A percentile compares a stretch with the other conserved stretches of the same genome.
These are phyloP conservation scores for Globisporangium rhizosaccharum DNA, from an alignment of 352 stramenopile genomes.

Conservation along the genomic window DNA sequence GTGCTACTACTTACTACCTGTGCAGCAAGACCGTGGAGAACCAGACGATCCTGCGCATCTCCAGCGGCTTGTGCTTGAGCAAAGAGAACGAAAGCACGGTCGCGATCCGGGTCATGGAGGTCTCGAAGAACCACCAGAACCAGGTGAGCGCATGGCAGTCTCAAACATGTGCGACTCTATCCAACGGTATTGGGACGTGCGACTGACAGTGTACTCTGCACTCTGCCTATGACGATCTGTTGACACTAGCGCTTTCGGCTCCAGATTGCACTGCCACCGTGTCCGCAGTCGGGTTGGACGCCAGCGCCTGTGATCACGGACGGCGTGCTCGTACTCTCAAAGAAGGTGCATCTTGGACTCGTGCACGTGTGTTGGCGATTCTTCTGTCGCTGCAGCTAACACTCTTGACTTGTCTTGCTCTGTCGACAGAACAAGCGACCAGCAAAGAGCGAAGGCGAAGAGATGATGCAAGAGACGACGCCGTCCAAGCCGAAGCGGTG, in stretches of 20 bases:
- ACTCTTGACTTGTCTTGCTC: neutral
- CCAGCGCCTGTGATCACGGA: constrained; percentile 32
- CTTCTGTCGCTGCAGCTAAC: neutral
- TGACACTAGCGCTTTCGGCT: constrained; percentile 52
- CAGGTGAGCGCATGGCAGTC: constrained; percentile 29
- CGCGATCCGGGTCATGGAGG: constrained; percentile 66
- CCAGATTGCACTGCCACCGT: constrained; percentile 42
- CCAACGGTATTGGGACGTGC: too few relatives aligned
- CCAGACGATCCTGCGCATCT: constrained; percentile 62
- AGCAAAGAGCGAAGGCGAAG: constrained; percentile 41
- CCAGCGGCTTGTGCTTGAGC: constrained; percentile 55
- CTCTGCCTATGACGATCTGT: neutral
- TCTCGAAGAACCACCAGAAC: constrained; percentile 84
- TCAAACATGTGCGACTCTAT: neutral
- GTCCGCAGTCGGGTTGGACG: constrained; percentile 19
- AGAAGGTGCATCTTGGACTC: constrained; percentile 30
- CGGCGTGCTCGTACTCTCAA: constrained; percentile 57
- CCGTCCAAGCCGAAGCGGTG: constrained; percentile 36
- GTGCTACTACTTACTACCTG: neutral
- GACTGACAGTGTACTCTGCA: neutral
- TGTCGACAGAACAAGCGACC: constrained; percentile 55
- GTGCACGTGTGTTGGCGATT: neutral
- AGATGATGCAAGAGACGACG: constrained; percentile 18
- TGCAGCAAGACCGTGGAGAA: constrained; percentile 66
- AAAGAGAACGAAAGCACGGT: constrained; percentile 44